Percentiles rank a stretch among this genome's conserved stretches.
Conservation (phyloP, 2,329 filamentous ascomycete genomes). For the Hymenoscyphus fraxineus region DNA sequence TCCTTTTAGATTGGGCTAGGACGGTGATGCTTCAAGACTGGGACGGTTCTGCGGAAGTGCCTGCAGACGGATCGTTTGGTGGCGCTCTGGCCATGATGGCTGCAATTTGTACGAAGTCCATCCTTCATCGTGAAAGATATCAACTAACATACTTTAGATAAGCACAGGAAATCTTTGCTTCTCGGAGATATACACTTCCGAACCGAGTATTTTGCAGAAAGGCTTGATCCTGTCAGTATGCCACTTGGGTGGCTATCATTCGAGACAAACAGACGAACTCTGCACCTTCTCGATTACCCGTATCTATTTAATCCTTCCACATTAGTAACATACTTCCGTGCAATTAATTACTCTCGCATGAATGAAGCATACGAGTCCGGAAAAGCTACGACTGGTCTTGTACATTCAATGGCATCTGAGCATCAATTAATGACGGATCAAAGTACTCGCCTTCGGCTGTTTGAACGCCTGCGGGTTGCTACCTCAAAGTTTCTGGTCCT, state of each 20-base stretch:
- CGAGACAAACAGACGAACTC: conserved; percentile 54
- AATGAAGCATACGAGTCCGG: conserved; percentile 72
- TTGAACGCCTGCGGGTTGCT: conserved; percentile 61
- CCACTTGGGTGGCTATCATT: conserved; percentile 68
- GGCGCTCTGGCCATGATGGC: conserved; percentile 72
- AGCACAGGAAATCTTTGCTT: conserved; percentile 59
- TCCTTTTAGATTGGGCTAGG: conserved; percentile 68
- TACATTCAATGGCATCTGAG: conserved; percentile 50
- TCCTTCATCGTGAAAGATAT: neutral
- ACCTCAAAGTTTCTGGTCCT: conserved; percentile 69
- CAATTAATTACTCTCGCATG: conserved; percentile 86
- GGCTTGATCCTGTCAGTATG: conserved; percentile 70
- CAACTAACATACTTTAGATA: conserved; percentile 43
- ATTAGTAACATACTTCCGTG: conserved; percentile 78
- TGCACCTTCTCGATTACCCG: conserved; percentile 75
- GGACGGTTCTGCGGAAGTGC: conserved; percentile 70
- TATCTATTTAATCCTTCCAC: conserved; percentile 73
- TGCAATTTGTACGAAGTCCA: conserved; percentile 60
- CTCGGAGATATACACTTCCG: conserved; percentile 68
- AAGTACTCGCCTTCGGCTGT: conserved; percentile 58
- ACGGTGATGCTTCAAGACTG: conserved; percentile 75
- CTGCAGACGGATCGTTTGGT: conserved; percentile 67
- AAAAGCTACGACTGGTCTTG: conserved; percentile 52
- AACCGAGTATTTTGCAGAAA: conserved; percentile 71
- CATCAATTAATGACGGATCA: conserved; percentile 53